Evolutionary conservation across 495 filamentous ascomycete genomes (phyloP).

Genomic region (Friedmanniomyces simplex): DNA sequence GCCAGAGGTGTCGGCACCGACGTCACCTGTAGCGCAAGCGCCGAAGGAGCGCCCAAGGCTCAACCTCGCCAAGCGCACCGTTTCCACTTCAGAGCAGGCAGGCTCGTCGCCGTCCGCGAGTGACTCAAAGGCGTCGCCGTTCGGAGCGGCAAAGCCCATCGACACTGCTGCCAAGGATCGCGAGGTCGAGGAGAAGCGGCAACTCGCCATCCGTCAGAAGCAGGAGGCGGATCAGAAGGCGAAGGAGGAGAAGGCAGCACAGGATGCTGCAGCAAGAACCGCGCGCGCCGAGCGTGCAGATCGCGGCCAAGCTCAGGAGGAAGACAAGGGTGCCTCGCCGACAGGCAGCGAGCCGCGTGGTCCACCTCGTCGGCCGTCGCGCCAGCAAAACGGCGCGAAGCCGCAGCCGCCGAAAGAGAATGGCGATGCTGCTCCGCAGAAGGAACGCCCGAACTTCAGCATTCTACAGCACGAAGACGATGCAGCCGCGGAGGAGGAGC

Average conservation of each 20-base stretch:
- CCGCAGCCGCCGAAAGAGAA: constrained; percentile 24
- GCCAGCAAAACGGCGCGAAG: constrained; percentile 15
- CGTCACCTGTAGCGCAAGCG: constrained; percentile 48
- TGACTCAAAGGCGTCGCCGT: constrained; percentile 78
- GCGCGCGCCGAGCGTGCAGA: constrained; percentile 37
- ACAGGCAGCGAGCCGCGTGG: not conserved
- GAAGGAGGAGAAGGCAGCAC: constrained; percentile 59
- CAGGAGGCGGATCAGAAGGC: constrained; percentile 82
- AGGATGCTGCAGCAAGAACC: constrained; percentile 37
- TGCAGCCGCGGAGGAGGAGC: constrained; percentile 14
- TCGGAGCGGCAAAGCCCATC: constrained; percentile 82
- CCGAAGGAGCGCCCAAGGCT: constrained; percentile 60
- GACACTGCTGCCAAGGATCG: constrained; percentile 80
- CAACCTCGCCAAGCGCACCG: constrained; percentile 79
- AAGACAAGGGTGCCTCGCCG: constrained; percentile 17
- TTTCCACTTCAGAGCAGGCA: constrained; percentile 56
- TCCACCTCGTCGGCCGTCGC: constrained; percentile 10
- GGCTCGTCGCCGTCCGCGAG: constrained; percentile 42
- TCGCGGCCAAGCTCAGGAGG: constrained; percentile 22
- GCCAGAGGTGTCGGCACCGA: constrained; percentile 56
- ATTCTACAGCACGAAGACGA: constrained; percentile 29
- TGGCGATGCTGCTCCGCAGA: constrained; percentile 17
- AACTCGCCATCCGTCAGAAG: constrained; percentile 63
- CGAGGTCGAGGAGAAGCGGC: constrained; percentile 79
- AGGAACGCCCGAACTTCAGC: constrained; percentile 24